Conservation (phyloP, 352 stramenopile species). For the Globisporangium emineosum region DNA sequence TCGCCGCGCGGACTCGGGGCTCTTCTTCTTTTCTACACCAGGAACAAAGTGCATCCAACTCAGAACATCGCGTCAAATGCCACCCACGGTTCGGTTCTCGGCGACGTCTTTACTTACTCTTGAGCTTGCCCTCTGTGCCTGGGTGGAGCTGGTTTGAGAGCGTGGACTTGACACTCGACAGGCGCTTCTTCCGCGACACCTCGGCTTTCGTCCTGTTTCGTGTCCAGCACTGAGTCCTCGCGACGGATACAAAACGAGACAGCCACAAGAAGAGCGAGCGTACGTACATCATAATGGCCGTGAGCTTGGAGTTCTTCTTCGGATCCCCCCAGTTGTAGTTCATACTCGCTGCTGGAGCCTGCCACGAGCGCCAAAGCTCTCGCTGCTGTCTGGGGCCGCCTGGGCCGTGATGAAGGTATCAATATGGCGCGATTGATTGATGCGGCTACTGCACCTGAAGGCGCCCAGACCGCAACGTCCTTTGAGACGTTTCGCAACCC, state of each 20-base stretch:
- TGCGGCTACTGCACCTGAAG: not conserved
- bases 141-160: conserved; percentile 76
- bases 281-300: conserved; percentile 73
- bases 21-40: conserved; percentile 38
- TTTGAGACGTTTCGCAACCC: not conserved
- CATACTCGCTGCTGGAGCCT: conserved; percentile 29
- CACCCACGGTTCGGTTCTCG: no score
- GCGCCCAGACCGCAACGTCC: not conserved
- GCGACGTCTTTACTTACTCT: no score
- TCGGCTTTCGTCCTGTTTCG: conserved; percentile 62
- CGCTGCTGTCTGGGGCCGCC: not conserved
- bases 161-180: conserved; percentile 71
- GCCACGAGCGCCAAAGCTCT: not conserved
- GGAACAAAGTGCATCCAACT: not conserved
- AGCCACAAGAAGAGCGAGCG: not conserved
- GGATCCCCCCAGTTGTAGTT: conserved; percentile 84
- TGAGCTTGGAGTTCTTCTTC: conserved; percentile 74
- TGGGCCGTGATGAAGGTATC: not conserved
- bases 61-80: no score
- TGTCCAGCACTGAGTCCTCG: not conserved
- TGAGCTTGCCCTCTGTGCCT: conserved; percentile 58
- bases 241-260: not conserved
- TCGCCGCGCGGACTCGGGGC: conserved; percentile 23
- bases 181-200: conserved; percentile 57
- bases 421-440: not conserved